Evolutionary conservation across 148 eudicot species (phyloP), one percentile per base, ranked within the genome.

Genomic region (Amaranthus cruentus): DNA sequence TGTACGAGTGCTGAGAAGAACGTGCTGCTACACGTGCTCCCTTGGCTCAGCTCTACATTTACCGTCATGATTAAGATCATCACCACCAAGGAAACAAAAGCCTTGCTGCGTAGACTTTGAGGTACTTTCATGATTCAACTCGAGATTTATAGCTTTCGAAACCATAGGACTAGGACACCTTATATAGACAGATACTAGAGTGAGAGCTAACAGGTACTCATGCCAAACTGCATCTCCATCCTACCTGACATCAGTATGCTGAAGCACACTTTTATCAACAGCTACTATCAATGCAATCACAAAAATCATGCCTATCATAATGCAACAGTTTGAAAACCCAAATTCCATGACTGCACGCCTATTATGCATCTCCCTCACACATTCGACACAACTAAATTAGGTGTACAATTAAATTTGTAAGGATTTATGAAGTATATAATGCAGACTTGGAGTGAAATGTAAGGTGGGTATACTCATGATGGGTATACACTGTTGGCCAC

Each of bases 1-100:
- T 91, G 96, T 57, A 91, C 87, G 48, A 94, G 86, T 5, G 97
- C 84, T 4, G 95, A 88, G 82, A 93, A 93, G 80, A 93, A 93
- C 7, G 95, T 89, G 85, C 78, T 85, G 1, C 81, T 83, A 66
- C 98, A 93, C 21, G 72, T 72, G 75, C 80, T 86, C 44, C 84
- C 87, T 48, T 73, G 72, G 18, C 85, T 83, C 75, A 78, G 80
- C 71, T 74, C 74, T 55, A 79, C 84, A 79, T 78, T 51, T 38
- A 73, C 71, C 51, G 75, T 72, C 57, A 71, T 53, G 55, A 85
- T 58, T 61, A 89, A 63, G 68, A 77, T 51, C 77, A 81, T 38
- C 48, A 82, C 58, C 60, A 86, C 60, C 66, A 80, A 44, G n/a
- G 63, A 47, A 42, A 57, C 42, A 61, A 80, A 7, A 21, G 69